phyloP scores from a whole-genome alignment of 352 stramenopile species.

The Globisporangium spinosum region DNA sequence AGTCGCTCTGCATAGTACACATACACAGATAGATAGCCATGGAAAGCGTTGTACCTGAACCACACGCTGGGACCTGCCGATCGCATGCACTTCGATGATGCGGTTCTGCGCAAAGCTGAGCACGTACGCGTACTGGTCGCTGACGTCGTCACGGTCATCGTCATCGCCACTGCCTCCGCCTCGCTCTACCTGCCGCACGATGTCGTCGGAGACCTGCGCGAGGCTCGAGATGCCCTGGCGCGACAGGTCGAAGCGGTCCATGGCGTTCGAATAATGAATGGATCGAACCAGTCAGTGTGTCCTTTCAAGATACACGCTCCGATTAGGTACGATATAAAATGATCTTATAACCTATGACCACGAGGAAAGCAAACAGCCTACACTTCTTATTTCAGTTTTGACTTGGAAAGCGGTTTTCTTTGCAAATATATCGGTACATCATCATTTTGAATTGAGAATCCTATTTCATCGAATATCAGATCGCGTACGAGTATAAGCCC shows the following conservation, averaged over 20 bases:
- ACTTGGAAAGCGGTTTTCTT: no score
- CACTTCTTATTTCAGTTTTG: no score
- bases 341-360: neutral
- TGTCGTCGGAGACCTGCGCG: conserved; percentile 43
- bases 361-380: no score
- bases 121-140: conserved; percentile 25
- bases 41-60: conserved; percentile 26
- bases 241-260: conserved; percentile 47
- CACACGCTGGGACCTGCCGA: conserved; percentile 46
- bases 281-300: neutral
- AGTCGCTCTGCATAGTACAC: neutral
- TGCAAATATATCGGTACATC: no score
- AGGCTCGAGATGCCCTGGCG: conserved; percentile 44
- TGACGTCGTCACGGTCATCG: neutral
- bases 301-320: neutral
- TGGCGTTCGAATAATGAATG: conserved; percentile 6
- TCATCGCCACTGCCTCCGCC: conserved; percentile 12
- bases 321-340: neutral
- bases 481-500: no score
- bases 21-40: neutral
- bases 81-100: conserved; percentile 32
- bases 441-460: no score
- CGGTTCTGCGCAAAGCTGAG: conserved; percentile 54
- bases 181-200: conserved; percentile 38
- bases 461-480: no score